Percentiles rank a stretch among this genome's conserved stretches.
Conservation (phyloP, 163 green algal genomes). For the Volvox carteri region DNA sequence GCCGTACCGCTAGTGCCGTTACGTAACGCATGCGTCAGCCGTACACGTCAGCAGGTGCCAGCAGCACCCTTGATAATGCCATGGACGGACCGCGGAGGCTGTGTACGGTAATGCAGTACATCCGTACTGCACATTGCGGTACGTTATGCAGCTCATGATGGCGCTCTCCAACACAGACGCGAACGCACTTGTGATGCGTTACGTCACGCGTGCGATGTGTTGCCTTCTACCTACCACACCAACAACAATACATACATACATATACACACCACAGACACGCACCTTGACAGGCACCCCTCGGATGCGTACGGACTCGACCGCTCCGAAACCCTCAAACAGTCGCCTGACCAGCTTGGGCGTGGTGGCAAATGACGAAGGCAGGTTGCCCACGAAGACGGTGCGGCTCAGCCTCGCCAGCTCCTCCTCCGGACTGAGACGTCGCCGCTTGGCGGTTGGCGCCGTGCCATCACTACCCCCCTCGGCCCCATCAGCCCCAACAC, state of each 20-base stretch:
- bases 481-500: neutral
- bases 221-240: too few relatives aligned
- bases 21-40: too few relatives aligned
- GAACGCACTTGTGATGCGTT: too few relatives aligned
- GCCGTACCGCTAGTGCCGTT: too few relatives aligned
- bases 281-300: conserved; percentile 78
- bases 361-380: conserved; percentile 62
- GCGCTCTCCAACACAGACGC: too few relatives aligned
- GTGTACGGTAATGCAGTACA: too few relatives aligned
- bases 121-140: too few relatives aligned
- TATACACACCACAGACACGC: neutral
- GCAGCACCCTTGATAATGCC: too few relatives aligned
- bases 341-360: conserved; percentile 66
- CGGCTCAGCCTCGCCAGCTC: conserved; percentile 68
- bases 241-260: neutral
- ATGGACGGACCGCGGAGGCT: too few relatives aligned
- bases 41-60: too few relatives aligned
- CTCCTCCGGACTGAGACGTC: conserved; percentile 52
- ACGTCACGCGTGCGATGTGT: too few relatives aligned
- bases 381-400: conserved; percentile 88
- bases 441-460: neutral
- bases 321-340: conserved; percentile 75
- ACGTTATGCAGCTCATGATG: too few relatives aligned
- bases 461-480: neutral
- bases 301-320: conserved; percentile 83